Percentiles rank a stretch among this genome's conserved stretches.
phyloP scores from a whole-genome alignment of 495 filamentous ascomycete genomes.

The Penicillium parvum region DNA sequence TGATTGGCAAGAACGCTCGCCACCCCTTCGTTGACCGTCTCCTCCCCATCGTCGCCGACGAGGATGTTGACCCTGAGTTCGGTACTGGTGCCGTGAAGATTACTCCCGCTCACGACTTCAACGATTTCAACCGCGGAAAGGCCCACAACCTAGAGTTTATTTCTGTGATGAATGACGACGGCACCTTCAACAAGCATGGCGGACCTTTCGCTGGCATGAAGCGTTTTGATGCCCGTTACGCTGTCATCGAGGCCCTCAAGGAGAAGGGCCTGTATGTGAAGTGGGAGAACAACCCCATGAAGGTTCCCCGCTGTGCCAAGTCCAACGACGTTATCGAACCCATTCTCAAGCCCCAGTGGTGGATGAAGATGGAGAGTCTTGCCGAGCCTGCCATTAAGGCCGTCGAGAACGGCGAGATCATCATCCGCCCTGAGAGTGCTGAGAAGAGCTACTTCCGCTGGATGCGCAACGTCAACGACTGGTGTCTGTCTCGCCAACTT shows the following conservation, averaged over 20 bases:
- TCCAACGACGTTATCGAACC: constrained; percentile 82
- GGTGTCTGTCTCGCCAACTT: constrained; percentile 77
- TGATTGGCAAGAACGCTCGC: constrained; percentile 64
- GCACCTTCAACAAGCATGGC: constrained; percentile 59
- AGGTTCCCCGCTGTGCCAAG: constrained; percentile 67
- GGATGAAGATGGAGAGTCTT: constrained; percentile 63
- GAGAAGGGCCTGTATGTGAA: constrained; percentile 69
- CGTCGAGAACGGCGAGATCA: constrained; percentile 63
- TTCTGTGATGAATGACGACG: constrained; percentile 52
- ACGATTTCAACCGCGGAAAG: constrained; percentile 70
- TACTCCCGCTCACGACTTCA: constrained; percentile 74
- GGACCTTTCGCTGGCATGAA: constrained; percentile 64
- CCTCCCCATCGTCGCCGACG: constrained; percentile 66
- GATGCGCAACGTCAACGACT: constrained; percentile 71
- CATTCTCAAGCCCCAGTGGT: constrained; percentile 75
- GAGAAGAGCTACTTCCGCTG: constrained; percentile 70
- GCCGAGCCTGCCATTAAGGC: constrained; percentile 59
- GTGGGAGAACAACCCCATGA: constrained; percentile 75
- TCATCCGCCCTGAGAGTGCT: constrained; percentile 63
- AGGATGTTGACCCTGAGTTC: constrained; percentile 67
- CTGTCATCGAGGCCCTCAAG: constrained; percentile 64
- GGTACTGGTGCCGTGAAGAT: constrained; percentile 79
- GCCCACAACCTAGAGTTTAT: constrained; percentile 57
- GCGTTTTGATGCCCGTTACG: constrained; percentile 72
- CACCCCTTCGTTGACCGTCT: constrained; percentile 68